phyloP scores from a whole-genome alignment of 352 stramenopile species.

The Phytophthora idaei region DNA sequence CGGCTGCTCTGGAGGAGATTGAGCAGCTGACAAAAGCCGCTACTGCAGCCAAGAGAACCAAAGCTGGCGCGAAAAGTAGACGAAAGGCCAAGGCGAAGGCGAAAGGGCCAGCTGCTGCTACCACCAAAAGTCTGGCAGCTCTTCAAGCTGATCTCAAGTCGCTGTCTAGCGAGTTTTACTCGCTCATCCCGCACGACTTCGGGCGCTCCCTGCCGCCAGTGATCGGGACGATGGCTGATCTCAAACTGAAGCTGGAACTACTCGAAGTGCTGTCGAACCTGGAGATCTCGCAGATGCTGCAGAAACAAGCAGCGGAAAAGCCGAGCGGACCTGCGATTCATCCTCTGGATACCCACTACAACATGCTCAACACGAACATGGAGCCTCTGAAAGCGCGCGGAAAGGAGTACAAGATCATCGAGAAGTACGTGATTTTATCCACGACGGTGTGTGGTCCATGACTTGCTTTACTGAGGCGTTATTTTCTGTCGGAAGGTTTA shows the following conservation, averaged over 20 bases:
- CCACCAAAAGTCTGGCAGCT: conserved; percentile 24
- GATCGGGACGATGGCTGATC: conserved; percentile 56
- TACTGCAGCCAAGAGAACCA: conserved; percentile 16
- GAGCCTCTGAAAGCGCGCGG: conserved; percentile 37
- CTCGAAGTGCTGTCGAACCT: conserved; percentile 65
- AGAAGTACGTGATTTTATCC: conserved; percentile 34
- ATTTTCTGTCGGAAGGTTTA: conserved; percentile 39
- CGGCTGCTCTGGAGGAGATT: conserved; percentile 47
- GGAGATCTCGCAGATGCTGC: conserved; percentile 66
- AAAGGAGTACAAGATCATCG: conserved; percentile 62
- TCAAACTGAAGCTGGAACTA: conserved; percentile 68
- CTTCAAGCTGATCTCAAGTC: conserved; percentile 49
- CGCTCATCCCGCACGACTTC: conserved; percentile 74
- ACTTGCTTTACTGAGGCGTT: conserved; percentile 5
- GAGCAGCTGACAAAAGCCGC: conserved; percentile 30
- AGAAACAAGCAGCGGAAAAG: conserved; percentile 41
- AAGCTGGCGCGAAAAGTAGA: conserved; percentile 28
- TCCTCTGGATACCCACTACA: conserved; percentile 59
- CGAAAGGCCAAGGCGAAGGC: conserved; percentile 35
- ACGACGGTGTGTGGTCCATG: too few relatives aligned
- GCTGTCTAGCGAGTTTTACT: conserved; percentile 73
- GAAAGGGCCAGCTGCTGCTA: conserved; percentile 24
- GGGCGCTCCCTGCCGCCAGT: conserved; percentile 53
- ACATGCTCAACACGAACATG: conserved; percentile 57
- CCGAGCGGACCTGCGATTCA: conserved; percentile 31